Evolutionary conservation across 2,329 filamentous ascomycete species (phyloP), one percentile per base, ranked within the genome.

Genomic region (Cercospora janseana): DNA sequence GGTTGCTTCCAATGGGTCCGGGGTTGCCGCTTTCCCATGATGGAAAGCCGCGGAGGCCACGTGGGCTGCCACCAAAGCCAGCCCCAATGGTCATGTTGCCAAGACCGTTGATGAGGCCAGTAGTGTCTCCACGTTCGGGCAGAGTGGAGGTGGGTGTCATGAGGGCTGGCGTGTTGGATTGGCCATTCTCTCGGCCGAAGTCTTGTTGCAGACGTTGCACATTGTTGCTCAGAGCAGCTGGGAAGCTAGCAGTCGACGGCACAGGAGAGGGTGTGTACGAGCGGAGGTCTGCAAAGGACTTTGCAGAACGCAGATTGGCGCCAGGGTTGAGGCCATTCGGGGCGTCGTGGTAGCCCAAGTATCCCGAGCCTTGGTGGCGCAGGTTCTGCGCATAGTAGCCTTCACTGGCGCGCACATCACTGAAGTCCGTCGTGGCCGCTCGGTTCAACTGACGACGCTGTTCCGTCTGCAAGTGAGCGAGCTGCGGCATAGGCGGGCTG

Each of bases 401-500:
- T 15, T 83, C 84, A 16, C 86, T 85, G 55, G 86, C 86, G 46
- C 87, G 80, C 44, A 87, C 82, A 56, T 90, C 86, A 58, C 88
- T 90, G 70, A 97, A 97, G 70, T 97, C 93, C 59, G 94, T 95
- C 2, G 93, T 97, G n/a, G 93, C 93, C 12, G 93, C 91, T 56
- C 93, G 86, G 73, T 90, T 95, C 27, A 98, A 76, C 4, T 86
- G 87, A 54, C 92, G 87, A 60, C 92, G 85, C 61, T 89, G 85
- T 49, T 87, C 82, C 57, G 95, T 88, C 16, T 82, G 81, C 51
- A 87, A 84, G 49, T 83, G 83, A 63, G 75, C 84, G 75, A 75
- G 84, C 42, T 79, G 75, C n/a, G 77, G 75, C 66, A 82, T 73
- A 1, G 81, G 80, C 12, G 82, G 81, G 69, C 82, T 85, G 51